These are phyloP conservation scores for Globisporangium middletonii DNA, from an alignment of 352 stramenopile species.

Conservation along the genomic window DNA sequence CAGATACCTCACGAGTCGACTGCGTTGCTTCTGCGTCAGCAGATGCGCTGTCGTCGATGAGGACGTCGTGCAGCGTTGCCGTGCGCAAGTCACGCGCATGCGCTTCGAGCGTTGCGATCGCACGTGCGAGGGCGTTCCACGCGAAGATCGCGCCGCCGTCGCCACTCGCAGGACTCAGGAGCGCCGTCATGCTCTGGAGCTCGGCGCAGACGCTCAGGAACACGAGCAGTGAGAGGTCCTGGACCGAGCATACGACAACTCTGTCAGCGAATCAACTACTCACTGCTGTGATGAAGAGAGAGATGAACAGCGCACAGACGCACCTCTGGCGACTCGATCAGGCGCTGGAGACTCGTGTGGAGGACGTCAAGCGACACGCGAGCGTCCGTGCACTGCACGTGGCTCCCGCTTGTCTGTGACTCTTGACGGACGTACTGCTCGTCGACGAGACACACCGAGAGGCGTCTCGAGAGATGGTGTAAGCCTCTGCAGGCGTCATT, in stretches of 20 bases:
- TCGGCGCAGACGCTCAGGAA: constrained; percentile 14
- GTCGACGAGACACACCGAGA: constrained; percentile 9
- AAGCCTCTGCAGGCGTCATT: background rate
- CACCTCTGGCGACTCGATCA: constrained; percentile 10
- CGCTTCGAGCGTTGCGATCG: constrained; percentile 8
- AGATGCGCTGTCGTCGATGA: background rate
- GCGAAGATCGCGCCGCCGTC: constrained; percentile 11
- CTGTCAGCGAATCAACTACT: background rate
- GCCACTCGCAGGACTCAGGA: constrained; percentile 1
- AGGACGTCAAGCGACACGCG: constrained; percentile 5
- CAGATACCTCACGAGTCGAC: background rate
- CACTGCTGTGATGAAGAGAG: background rate
- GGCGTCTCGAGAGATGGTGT: constrained; percentile 2
- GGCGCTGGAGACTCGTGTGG: constrained; percentile 8
- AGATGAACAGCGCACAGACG: background rate
- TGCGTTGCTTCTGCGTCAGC: background rate
- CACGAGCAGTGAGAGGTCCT: constrained; percentile 13
- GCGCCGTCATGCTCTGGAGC: constrained; percentile 7
- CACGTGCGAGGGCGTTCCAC: constrained; percentile 6
- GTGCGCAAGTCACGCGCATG: constrained; percentile 7
- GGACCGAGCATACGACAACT: background rate
- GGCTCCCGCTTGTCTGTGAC: background rate
- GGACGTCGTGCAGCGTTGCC: constrained; percentile 6
- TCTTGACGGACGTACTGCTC: constrained; percentile 7
- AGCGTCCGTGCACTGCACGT: too few relatives aligned